These are phyloP conservation scores for Climacium dendroides DNA, from an alignment of 225 moss, liverwort and hornwort species.

Conservation along the genomic window DNA sequence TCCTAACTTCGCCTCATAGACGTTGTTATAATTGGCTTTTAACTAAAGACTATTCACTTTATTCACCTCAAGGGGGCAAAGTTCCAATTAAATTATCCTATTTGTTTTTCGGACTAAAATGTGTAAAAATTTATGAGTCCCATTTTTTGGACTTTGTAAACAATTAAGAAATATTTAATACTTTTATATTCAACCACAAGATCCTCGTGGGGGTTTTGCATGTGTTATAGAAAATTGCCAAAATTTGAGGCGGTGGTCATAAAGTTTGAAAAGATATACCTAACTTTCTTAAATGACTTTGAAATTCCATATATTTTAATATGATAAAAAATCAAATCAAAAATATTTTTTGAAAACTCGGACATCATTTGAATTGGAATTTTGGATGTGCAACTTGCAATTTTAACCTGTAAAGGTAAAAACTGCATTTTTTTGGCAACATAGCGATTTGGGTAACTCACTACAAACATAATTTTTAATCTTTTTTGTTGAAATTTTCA, in stretches of 20 bases:
- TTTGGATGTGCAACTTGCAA: accelerated
- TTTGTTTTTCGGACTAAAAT: neutral
- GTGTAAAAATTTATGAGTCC: too few species aligned
- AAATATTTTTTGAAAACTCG: too few species aligned
- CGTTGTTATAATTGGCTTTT: neutral
- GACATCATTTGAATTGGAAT: neutral
- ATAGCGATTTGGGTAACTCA: too few species aligned
- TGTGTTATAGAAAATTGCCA: neutral
- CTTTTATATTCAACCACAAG: neutral
- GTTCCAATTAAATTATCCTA: neutral
- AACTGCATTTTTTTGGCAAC: too few species aligned
- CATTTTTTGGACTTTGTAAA: neutral
- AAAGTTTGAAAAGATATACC: neutral
- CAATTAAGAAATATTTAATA: neutral
- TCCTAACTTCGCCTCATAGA: neutral
- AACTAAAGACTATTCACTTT: neutral
- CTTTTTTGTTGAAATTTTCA: too few species aligned
- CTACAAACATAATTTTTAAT: too few species aligned
- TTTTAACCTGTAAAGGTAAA: too few species aligned
- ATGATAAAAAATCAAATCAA: too few species aligned
- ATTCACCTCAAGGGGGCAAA: neutral
- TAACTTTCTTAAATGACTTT: neutral
- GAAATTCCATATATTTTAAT: neutral
- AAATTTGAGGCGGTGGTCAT: neutral
- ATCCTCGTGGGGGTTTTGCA: neutral